These are phyloP conservation scores for Eucalyptus marginata DNA, from an alignment of 345 rosid genomes.

Conservation along the genomic window DNA sequence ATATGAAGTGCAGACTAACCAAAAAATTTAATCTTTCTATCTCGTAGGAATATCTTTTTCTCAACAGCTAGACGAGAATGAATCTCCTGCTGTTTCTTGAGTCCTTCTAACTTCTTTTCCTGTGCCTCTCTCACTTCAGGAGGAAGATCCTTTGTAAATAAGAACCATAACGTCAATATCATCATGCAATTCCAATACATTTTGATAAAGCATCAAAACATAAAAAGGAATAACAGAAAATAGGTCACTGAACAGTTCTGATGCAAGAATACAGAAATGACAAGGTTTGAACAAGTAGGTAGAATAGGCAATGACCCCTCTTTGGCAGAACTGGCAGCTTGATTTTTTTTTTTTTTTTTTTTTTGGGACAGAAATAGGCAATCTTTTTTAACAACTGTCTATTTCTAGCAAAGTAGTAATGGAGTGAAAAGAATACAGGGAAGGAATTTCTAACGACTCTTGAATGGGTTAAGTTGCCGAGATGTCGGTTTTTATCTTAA, in stretches of 20 bases:
- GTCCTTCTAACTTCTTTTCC: constrained; percentile 54
- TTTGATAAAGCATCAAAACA: not conserved
- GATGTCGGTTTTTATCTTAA: not conserved
- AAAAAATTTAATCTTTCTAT: constrained; percentile 87
- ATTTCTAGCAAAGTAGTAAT: not conserved
- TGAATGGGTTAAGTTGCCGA: not conserved
- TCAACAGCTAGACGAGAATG: constrained; percentile 82
- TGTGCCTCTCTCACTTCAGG: constrained; percentile 69
- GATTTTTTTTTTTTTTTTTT: not conserved
- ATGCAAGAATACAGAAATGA: not conserved
- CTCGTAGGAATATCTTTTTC: constrained; percentile 77
- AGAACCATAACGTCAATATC: not conserved
- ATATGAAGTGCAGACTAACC: constrained; percentile 22
- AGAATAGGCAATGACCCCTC: not conserved
- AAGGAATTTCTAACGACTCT: not conserved
- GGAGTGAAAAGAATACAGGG: not conserved
- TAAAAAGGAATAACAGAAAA: not conserved
- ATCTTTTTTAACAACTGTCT: not conserved
- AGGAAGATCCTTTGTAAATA: constrained; percentile 42
- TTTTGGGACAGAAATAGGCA: not conserved
- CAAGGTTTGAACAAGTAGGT: not conserved
- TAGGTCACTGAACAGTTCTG: not conserved
- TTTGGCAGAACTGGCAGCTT: not conserved
- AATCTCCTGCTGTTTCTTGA: constrained; percentile 83
- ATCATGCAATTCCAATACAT: not conserved